Evolutionary conservation across 805 yeast genomes (phyloP).

Genomic region (Yarrowia sp.): DNA sequence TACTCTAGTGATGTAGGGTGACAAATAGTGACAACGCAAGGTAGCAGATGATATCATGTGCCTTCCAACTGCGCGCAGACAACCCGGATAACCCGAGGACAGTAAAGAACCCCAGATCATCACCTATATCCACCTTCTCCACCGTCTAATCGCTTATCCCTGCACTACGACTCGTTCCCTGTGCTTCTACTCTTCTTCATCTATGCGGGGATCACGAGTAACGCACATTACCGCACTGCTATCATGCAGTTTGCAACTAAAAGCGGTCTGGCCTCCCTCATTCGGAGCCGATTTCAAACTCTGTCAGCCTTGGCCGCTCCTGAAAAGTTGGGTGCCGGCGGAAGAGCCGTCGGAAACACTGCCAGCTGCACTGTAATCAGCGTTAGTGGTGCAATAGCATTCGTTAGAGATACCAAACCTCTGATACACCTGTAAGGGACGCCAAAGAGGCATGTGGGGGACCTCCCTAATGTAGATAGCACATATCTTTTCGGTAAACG

Average conservation of each 20-base stretch:
- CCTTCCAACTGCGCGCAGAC: not conserved
- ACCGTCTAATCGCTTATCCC: not conserved
- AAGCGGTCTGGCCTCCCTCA: slow-evolving; percentile 29
- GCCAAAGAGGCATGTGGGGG: slow-evolving; percentile 21
- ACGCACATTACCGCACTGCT: slow-evolving; percentile 28
- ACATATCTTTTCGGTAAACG: not conserved
- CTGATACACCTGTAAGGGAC: slow-evolving; percentile 32
- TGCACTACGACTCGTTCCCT: not conserved
- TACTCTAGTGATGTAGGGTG: not conserved
- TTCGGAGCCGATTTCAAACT: slow-evolving; percentile 20
- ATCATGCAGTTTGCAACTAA: slow-evolving; percentile 10
- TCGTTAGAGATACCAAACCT: slow-evolving; percentile 23
- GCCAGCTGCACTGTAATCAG: slow-evolving; percentile 25
- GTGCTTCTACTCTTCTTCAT: not conserved
- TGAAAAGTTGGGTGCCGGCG: not conserved
- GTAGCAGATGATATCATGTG: slow-evolving; percentile 9
- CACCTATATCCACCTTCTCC: not conserved
- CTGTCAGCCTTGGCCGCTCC: slow-evolving; percentile 24
- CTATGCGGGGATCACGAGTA: slow-evolving; percentile 32
- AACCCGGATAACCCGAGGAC: not conserved
- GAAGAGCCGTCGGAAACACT: slow-evolving; percentile 23
- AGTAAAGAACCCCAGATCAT: too few species aligned
- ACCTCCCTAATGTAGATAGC: slow-evolving; percentile 21
- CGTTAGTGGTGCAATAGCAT: slow-evolving; percentile 5
- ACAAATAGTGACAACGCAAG: not conserved